Percentiles rank a stretch among this genome's conserved stretches.
phyloP scores from a whole-genome alignment of 495 filamentous ascomycete genomes.

The Penicillium samsonianum region DNA sequence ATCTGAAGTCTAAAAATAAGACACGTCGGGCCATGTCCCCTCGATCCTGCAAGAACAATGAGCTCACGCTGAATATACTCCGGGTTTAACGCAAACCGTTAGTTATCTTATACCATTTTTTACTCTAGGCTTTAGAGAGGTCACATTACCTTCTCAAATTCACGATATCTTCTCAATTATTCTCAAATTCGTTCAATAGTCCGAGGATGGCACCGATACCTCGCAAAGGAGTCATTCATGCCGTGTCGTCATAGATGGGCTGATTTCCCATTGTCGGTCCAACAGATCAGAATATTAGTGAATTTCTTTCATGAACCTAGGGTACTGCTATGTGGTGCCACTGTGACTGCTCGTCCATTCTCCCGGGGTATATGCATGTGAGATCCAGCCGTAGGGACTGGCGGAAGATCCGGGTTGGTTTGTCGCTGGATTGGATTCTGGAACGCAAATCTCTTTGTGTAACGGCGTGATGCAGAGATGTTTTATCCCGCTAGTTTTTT shows the following conservation, averaged over 20 bases:
- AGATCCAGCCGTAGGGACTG: conserved; percentile 8
- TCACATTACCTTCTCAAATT: not conserved
- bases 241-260: not conserved
- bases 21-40: not conserved
- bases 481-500: not conserved
- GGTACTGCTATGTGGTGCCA: conserved; percentile 5
- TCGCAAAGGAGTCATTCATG: not conserved
- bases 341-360: not conserved
- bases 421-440: conserved; percentile 5
- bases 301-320: not conserved
- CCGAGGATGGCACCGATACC: not conserved
- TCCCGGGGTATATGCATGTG: conserved; percentile 11
- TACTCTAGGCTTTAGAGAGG: not conserved
- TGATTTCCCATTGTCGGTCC: not conserved
- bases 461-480: not conserved
- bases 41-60: not conserved
- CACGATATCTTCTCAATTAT: not conserved
- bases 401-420: conserved; percentile 12
- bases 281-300: not conserved
- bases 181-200: not conserved
- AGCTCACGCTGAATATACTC: conserved; percentile 5
- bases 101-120: not conserved
- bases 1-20: conserved; percentile 15
- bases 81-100: not conserved
- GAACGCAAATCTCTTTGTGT: conserved; percentile 1